A percentile compares a stretch with the other conserved stretches of the same genome.
Conservation (phyloP, 352 stramenopile genomes). For the Globisporangium cylindrosporum region DNA sequence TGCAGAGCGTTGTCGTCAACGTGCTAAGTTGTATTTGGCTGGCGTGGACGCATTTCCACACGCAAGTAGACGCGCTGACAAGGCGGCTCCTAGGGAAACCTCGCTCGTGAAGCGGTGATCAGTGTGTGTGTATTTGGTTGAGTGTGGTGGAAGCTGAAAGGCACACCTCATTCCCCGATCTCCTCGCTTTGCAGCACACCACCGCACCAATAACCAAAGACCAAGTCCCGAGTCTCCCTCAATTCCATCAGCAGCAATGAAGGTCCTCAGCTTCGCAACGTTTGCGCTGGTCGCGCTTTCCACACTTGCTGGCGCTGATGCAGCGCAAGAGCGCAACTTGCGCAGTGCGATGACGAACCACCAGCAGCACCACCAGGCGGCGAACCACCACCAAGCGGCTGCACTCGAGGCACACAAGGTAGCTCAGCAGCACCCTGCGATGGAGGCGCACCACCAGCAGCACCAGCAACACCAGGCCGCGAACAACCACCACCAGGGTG, state of each 20-base stretch:
- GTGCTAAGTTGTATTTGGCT: no score
- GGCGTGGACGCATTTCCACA: no score
- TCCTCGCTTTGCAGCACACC: neutral
- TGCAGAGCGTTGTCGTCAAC: neutral
- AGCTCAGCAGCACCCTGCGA: neutral
- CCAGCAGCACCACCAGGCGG: neutral
- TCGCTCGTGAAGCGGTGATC: no score
- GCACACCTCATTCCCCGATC: neutral
- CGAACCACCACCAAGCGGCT: neutral
- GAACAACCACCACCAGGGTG: no score
- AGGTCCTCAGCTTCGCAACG: neutral
- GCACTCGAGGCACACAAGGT: neutral
- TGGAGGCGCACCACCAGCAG: neutral
- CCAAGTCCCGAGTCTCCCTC: neutral
- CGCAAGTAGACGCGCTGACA: no score
- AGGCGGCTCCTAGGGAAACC: no score
- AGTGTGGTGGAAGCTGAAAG: neutral
- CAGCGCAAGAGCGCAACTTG: neutral
- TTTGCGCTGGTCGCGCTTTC: neutral
- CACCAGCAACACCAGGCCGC: neutral
- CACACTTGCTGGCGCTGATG: neutral
- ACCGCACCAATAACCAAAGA: neutral
- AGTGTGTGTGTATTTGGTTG: no score
- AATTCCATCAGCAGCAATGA: neutral
- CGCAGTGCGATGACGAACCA: neutral